These are phyloP conservation scores for Rhodamnia argentea DNA, from an alignment of 345 rosid species.

Conservation along the genomic window DNA sequence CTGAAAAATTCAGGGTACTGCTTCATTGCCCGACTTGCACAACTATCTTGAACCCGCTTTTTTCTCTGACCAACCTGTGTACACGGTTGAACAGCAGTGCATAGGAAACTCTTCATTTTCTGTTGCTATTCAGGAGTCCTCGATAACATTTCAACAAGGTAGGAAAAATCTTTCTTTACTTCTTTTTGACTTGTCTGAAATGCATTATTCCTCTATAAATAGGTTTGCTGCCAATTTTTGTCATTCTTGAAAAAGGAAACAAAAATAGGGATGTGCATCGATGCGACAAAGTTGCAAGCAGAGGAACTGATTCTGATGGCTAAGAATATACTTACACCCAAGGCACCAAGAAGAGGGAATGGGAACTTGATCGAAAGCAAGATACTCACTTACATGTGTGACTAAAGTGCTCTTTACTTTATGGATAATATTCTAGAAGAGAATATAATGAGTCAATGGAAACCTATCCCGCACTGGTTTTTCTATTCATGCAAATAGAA, in stretches of 20 bases:
- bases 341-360: not conserved
- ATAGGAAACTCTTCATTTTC: conserved; percentile 22
- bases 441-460: not conserved
- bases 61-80: conserved; percentile 31
- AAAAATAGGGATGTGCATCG: not conserved
- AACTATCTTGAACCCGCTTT: conserved; percentile 63
- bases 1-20: conserved; percentile 58
- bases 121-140: conserved; percentile 8
- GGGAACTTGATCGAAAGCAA: not conserved
- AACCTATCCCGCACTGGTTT: not conserved
- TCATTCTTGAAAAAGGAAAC: not conserved
- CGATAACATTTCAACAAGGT: conserved; percentile 24
- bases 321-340: not conserved
- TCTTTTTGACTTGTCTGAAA: not conserved
- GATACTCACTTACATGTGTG: not conserved
- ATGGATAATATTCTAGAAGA: not conserved
- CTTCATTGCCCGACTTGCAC: conserved; percentile 9
- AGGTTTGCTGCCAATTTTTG: not conserved
- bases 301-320: not conserved
- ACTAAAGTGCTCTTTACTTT: not conserved
- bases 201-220: not conserved
- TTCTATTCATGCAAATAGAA: not conserved
- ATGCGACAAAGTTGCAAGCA: not conserved
- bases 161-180: not conserved
- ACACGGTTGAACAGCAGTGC: conserved; percentile 55